phyloP scores from a whole-genome alignment of 2,329 filamentous ascomycete species.

The Aaosphaeria arxii region DNA sequence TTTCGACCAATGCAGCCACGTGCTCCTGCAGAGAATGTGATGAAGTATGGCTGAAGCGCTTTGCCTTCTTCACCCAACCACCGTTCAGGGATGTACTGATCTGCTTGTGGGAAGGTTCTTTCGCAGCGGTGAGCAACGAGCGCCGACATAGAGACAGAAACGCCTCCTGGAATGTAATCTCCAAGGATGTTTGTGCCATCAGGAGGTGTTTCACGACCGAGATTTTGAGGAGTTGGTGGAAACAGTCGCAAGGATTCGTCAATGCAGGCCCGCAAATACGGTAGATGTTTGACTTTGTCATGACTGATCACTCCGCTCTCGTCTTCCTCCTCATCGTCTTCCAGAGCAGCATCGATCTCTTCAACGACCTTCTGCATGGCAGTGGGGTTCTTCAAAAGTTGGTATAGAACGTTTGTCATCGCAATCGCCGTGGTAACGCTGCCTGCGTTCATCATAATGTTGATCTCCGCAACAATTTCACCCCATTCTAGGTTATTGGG shows the following conservation, averaged over 20 bases:
- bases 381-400: conserved; percentile 49
- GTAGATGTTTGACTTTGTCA: conserved; percentile 29
- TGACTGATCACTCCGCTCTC: conserved; percentile 21
- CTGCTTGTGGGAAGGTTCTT: conserved; percentile 26
- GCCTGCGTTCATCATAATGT: conserved; percentile 52
- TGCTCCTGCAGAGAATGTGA: conserved; percentile 27
- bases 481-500: conserved; percentile 53
- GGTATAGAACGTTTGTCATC: conserved; percentile 53
- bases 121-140: conserved; percentile 46
- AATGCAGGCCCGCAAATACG: conserved; percentile 40
- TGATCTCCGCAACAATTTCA: conserved; percentile 57
- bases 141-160: conserved; percentile 37
- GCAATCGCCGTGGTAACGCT: conserved; percentile 53
- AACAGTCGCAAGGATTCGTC: conserved; percentile 46
- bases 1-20: conserved; percentile 29
- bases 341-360: conserved; percentile 25
- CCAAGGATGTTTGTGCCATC: conserved; percentile 25
- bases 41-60: conserved; percentile 24
- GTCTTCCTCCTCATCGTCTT: conserved; percentile 23
- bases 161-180: conserved; percentile 24
- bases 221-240: conserved; percentile 42
- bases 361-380: conserved; percentile 20
- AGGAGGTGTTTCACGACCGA: conserved; percentile 33
- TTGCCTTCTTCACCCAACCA: conserved; percentile 35
- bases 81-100: conserved; percentile 33